Percentiles rank a stretch among this genome's conserved stretches.
phyloP scores from a whole-genome alignment of 192 early-diverging fungal genomes.

The Coemansia sp. region DNA sequence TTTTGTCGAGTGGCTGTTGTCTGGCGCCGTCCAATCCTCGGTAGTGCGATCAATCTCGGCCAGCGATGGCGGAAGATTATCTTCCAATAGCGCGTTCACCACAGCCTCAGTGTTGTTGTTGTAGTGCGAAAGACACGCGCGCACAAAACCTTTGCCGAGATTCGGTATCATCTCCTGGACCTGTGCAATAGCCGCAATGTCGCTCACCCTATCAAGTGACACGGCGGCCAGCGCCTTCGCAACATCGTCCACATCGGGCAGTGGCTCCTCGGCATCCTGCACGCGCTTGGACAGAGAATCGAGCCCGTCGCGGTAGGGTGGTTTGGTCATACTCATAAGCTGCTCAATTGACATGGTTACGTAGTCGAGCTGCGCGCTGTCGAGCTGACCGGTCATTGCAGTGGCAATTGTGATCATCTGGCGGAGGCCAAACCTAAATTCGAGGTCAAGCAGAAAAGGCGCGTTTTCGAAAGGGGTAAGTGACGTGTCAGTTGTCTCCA shows the following conservation, averaged over 20 bases:
- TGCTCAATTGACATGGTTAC: conserved; percentile 68
- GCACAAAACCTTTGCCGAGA: conserved; percentile 87
- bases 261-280: conserved; percentile 7
- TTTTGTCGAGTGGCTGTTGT: neutral
- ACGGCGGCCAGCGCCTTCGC: conserved; percentile 10
- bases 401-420: conserved; percentile 52
- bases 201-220: neutral
- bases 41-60: conserved; percentile 64
- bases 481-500: conserved; percentile 57
- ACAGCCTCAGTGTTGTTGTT: conserved; percentile 67
- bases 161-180: conserved; percentile 87
- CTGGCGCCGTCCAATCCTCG: conserved; percentile 15
- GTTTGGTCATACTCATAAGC: conserved; percentile 58
- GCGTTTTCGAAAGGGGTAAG: conserved; percentile 65
- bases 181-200: conserved; percentile 64
- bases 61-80: conserved; percentile 67
- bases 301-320: conserved; percentile 34
- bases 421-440: conserved; percentile 68
- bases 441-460: conserved; percentile 82
- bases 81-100: conserved; percentile 78
- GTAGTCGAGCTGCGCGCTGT: conserved; percentile 65
- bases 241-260: conserved; percentile 3
- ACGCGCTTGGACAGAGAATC: conserved; percentile 9
- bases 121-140: conserved; percentile 74
- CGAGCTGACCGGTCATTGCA: conserved; percentile 22